Evolutionary conservation across 139 green algal genomes (phyloP).

Genomic region (Gonium pectorale): DNA sequence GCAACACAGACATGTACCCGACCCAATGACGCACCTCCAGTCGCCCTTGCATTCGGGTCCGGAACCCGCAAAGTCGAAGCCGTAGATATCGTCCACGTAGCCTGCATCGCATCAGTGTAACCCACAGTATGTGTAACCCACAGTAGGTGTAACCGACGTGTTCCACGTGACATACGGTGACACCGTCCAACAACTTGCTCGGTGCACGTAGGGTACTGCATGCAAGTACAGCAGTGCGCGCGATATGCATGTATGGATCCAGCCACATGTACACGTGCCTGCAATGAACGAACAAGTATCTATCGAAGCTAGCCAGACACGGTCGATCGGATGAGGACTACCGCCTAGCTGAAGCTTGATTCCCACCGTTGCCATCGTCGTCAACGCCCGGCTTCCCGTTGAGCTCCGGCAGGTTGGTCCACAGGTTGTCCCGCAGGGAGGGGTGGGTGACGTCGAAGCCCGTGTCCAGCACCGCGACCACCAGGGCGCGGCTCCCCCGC

Average conservation of each 20-base stretch:
- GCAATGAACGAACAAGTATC: too few species aligned
- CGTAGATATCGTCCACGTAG: neutral
- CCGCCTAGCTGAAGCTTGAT: too few species aligned
- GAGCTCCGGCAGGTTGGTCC: slow-evolving; percentile 71
- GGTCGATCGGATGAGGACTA: neutral
- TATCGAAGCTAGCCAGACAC: too few species aligned
- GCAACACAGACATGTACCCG: too few species aligned
- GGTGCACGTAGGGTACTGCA: neutral
- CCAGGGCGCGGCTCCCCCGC: too few species aligned
- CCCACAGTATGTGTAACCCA: too few species aligned
- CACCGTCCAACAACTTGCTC: neutral
- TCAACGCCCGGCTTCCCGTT: slow-evolving; percentile 71
- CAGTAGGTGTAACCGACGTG: too few species aligned
- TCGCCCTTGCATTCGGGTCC: neutral
- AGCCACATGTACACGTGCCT: too few species aligned
- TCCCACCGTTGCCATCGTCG: slow-evolving; percentile 74
- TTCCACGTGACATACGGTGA: neutral
- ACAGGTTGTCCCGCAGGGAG: slow-evolving; percentile 71
- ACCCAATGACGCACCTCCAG: too few species aligned
- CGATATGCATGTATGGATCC: too few species aligned
- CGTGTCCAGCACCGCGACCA: slow-evolving; percentile 82
- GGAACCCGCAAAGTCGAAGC: slow-evolving; percentile 14
- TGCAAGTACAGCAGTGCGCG: neutral
- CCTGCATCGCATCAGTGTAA: neutral
- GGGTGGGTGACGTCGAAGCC: slow-evolving; percentile 73